Conservation (phyloP, 306 rosid genomes). For the Inga laurina region DNA sequence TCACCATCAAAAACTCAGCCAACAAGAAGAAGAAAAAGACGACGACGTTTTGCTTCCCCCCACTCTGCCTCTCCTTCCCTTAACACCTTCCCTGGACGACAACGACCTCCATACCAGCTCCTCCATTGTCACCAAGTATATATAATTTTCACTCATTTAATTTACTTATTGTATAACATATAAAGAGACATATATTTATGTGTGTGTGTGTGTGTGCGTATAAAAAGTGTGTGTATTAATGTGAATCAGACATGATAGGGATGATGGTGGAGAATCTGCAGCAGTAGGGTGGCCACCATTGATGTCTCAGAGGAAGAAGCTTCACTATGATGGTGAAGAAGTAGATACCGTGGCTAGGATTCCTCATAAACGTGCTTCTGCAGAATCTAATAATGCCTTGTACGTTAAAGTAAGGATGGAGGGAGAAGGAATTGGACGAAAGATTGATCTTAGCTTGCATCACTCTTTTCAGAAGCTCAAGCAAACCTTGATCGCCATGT, state of each 20-base stretch:
- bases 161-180: too few relatives aligned
- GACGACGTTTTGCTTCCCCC: conserved; percentile 36
- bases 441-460: conserved; percentile 60
- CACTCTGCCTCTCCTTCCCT: conserved; percentile 65
- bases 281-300: conserved; percentile 89
- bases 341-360: conserved; percentile 5
- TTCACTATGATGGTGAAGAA: background rate
- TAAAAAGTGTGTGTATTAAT: background rate
- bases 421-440: conserved; percentile 80
- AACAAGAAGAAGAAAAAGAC: background rate
- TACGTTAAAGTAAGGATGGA: conserved; percentile 94
- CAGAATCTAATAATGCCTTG: conserved; percentile 25
- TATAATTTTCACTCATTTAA: too few relatives aligned
- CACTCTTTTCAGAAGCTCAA: conserved; percentile 53
- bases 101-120: conserved; percentile 16
- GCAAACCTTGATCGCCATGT: conserved; percentile 69
- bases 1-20: too few relatives aligned
- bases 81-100: conserved; percentile 45
- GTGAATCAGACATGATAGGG: conserved; percentile 32
- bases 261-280: conserved; percentile 21
- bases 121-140: conserved; percentile 5
- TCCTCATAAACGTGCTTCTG: background rate
- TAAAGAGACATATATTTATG: background rate
- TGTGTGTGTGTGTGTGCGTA: background rate
- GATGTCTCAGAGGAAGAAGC: conserved; percentile 57